Evolutionary conservation across 441 rosid species (phyloP).

Genomic region (Breynia disticha): DNA sequence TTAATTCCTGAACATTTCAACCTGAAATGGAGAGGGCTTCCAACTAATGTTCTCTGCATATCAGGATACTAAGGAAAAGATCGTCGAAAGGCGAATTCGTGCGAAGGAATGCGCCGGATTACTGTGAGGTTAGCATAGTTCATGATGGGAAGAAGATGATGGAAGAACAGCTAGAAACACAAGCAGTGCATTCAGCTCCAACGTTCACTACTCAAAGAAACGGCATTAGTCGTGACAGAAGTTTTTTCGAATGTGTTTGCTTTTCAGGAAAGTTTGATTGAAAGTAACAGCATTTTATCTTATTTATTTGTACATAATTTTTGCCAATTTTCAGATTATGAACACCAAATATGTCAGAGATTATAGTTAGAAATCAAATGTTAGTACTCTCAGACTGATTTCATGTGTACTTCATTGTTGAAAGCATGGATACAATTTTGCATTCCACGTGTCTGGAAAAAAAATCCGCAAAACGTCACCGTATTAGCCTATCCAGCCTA

Average conservation of each 20-base stretch:
- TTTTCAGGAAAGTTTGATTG: constrained; percentile 34
- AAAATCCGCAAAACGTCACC: too few species aligned
- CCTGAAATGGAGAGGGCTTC: too few species aligned
- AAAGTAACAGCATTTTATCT: neutral
- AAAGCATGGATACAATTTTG: too few species aligned
- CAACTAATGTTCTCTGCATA: neutral
- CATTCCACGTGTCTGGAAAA: too few species aligned
- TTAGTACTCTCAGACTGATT: too few species aligned
- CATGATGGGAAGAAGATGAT: constrained; percentile 24
- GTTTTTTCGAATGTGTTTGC: constrained; percentile 31
- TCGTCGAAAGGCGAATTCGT: constrained; percentile 34
- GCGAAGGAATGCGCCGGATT: constrained; percentile 46
- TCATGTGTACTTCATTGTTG: too few species aligned
- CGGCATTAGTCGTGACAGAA: constrained; percentile 12
- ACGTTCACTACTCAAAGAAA: constrained; percentile 6
- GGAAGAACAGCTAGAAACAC: constrained; percentile 12
- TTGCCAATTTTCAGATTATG: neutral
- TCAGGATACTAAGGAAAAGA: constrained; percentile 27
- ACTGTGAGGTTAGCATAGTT: constrained; percentile 38
- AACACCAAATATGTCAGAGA: too few species aligned
- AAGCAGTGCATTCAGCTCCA: constrained; percentile 10
- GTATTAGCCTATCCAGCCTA: too few species aligned
- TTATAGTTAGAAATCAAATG: too few species aligned
- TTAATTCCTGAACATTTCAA: neutral
- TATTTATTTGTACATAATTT: neutral